Evolutionary conservation across 768 basidiomycete species (phyloP), one percentile per base, ranked within the genome.

Genomic region (Chalciporus chontae): DNA sequence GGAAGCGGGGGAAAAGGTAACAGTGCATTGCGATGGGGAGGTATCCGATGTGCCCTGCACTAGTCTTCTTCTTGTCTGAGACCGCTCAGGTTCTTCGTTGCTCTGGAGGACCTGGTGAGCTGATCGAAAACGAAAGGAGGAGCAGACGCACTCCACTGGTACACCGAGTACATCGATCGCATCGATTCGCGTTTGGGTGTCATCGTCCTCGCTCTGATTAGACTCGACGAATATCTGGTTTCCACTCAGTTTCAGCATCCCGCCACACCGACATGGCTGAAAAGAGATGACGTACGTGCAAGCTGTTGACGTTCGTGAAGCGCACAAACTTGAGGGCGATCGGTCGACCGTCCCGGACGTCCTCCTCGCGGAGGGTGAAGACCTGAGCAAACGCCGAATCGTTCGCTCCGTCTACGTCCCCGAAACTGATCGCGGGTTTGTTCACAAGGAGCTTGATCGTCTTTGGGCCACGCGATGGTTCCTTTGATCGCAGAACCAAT

Each of bases 261-360:
- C 27, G n/a, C 24, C n/a, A 50, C 41, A 3, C 26, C 1, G 21
- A 48, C 8, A 8, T 19, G 21, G 21, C 21, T 5, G 1, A 40
- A 19, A 13, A 34, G n/a, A 3, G 11, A n/a, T 32, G 48, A 9
- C 48, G 36, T 55, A 86, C 87, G 63, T 85, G 82, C 23, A 90
- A 63, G 42, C 75, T 79, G 50, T 77, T 85, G 48, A 88, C 84
- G 17, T 64, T 69, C 69, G 86, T 86, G 64, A 90, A 88, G 27
- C 83, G 73, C 14, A 89, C 87, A 58, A 75, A 83, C 48, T 81
- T 76, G 56, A 90, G 65, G 14, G 72, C 55, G 38, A 87, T 71
- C 39, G 64, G 71, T 18, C 73, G 75, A 37, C 76, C 68, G 38
- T 58, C 64, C 15, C 69, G 56, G 5, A 76, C 75, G 53, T 80